These are phyloP conservation scores for Helotiales sp. DNA, from an alignment of 2,329 filamentous ascomycete species.

Conservation along the genomic window DNA sequence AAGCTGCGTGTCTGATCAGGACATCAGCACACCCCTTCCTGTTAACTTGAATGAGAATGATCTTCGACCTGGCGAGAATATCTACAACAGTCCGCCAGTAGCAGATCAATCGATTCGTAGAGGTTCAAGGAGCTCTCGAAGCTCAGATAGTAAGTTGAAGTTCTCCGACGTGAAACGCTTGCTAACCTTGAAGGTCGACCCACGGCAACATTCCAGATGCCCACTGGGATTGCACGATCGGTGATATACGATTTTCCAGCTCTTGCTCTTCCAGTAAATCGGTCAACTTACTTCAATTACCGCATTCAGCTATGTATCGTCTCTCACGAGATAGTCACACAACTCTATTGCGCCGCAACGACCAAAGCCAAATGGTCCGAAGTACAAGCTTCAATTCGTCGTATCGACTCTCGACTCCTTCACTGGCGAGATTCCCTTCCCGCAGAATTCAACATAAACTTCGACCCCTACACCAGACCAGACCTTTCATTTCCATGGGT, in stretches of 20 bases:
- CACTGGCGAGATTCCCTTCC: slow-evolving; percentile 24
- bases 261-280: slow-evolving; percentile 16
- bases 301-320: slow-evolving; percentile 28
- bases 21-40: slow-evolving; percentile 30
- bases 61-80: slow-evolving; percentile 1
- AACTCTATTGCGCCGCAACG: slow-evolving; percentile 30
- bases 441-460: slow-evolving; percentile 17
- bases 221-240: slow-evolving; percentile 1
- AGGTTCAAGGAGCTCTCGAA: slow-evolving; percentile 8
- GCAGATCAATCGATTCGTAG: slow-evolving; percentile 7
- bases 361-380: slow-evolving; percentile 27
- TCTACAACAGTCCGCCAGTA: slow-evolving; percentile 6
- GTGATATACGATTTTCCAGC: slow-evolving; percentile 12
- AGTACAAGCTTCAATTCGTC: slow-evolving; percentile 23
- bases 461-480: slow-evolving; percentile 16
- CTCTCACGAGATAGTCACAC: slow-evolving; percentile 27
- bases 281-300: slow-evolving; percentile 30
- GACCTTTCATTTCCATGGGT: slow-evolving; percentile 17
- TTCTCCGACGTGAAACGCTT: too few relatives aligned
- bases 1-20: slow-evolving; percentile 28
- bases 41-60: slow-evolving; percentile 24
- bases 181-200: slow-evolving; percentile 5
- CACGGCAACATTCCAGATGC: slow-evolving; percentile 15
- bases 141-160: slow-evolving; percentile 1
- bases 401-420: slow-evolving; percentile 23